phyloP scores from a whole-genome alignment of 176 grass and related monocot species.

The Aegilops tauschii region DNA sequence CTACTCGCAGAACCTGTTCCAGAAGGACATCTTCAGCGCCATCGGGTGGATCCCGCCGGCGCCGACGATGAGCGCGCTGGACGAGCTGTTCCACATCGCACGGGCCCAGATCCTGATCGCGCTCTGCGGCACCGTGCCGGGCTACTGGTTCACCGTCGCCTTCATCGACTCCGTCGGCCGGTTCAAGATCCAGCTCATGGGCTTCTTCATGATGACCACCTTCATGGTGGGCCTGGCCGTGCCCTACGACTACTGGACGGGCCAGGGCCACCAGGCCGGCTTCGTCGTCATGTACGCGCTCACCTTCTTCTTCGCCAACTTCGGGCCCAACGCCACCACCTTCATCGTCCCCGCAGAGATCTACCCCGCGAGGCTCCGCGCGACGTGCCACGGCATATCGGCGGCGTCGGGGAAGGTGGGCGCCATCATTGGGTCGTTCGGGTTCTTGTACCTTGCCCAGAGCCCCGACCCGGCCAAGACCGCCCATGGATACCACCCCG shows the following conservation, averaged over 20 bases:
- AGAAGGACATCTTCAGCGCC: conserved; percentile 46
- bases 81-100: conserved; percentile 46
- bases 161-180: conserved; percentile 39
- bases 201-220: conserved; percentile 48
- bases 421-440: conserved; percentile 16
- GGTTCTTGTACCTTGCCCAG: conserved; percentile 22
- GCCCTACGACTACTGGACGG: conserved; percentile 37
- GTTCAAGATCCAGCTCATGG: conserved; percentile 38
- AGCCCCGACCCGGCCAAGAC: conserved; percentile 27
- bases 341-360: conserved; percentile 60
- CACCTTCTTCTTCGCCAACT: conserved; percentile 78
- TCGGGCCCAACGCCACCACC: conserved; percentile 56
- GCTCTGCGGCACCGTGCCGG: conserved; percentile 73
- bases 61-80: conserved; percentile 40
- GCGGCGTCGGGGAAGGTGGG: conserved; percentile 34
- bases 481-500: conserved; percentile 17
- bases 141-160: conserved; percentile 75
- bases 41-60: conserved; percentile 40
- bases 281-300: conserved; percentile 44
- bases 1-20: conserved; percentile 48
- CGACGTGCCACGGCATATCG: conserved; percentile 44
- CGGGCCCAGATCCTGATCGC: conserved; percentile 56
- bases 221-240: conserved; percentile 36
- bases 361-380: conserved; percentile 27
- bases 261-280: conserved; percentile 19